Evolutionary conservation across 139 green algal species (phyloP).

Genomic region (Chlorella sp.): DNA sequence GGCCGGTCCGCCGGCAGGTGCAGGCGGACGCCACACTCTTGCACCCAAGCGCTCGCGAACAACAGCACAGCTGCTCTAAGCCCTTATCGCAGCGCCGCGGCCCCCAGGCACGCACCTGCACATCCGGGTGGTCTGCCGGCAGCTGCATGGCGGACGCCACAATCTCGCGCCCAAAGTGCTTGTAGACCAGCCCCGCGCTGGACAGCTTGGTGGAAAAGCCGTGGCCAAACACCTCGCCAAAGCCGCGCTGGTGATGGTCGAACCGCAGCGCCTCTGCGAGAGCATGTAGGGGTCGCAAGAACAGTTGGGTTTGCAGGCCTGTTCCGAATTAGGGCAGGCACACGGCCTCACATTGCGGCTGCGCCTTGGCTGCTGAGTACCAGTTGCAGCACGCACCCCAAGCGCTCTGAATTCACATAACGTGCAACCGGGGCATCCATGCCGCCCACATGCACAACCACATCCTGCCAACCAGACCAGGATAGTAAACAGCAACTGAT

Average conservation of each 20-base stretch:
- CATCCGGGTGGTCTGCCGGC: conserved; percentile 62
- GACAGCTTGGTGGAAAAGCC: conserved; percentile 80
- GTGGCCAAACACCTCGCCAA: conserved; percentile 81
- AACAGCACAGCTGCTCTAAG: no score
- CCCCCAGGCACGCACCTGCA: conserved; percentile 65
- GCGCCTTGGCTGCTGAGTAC: no score
- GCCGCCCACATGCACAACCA: conserved; percentile 94
- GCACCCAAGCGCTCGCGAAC: conserved; percentile 91
- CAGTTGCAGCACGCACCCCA: no score
- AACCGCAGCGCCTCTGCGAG: conserved; percentile 31
- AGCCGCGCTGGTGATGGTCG: conserved; percentile 96
- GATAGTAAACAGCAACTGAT: no score
- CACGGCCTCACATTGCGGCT: no score
- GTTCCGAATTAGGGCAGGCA: no score
- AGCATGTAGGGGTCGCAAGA: no score
- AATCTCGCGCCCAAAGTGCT: conserved; percentile 87
- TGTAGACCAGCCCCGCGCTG: conserved; percentile 83
- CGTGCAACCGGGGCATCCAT: conserved; percentile 80
- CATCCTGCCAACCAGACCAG: no score
- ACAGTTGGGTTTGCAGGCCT: no score
- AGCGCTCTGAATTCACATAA: no score
- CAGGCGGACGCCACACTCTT: conserved; percentile 71
- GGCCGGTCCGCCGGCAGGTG: conserved; percentile 58
- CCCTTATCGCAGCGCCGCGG: no score
- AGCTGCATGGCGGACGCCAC: conserved; percentile 61